Evolutionary conservation across 768 basidiomycete species (phyloP), one percentile per base, ranked within the genome.

Genomic region (Mycena filopes): DNA sequence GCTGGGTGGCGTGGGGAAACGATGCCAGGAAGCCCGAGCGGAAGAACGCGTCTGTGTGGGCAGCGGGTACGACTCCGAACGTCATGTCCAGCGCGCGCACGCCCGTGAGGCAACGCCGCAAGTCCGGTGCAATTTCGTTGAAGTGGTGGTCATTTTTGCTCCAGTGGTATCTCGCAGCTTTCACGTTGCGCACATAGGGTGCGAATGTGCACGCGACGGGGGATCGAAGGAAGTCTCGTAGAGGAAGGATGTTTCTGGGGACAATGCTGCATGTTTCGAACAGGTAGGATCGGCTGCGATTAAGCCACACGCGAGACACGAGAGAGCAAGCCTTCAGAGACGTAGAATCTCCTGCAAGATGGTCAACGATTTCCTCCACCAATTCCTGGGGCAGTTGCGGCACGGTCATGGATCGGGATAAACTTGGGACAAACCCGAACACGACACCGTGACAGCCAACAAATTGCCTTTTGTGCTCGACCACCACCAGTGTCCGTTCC

Each of bases 231-330:
- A 55, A 26, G 18, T 42, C 54, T 18, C 41, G 16, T 13, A 55
- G 42, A 20, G 3, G 5, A 10, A 28, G 4, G 8, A 45, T 29
- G n/a, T 43, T 55, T 6, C n/a, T 4, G 13, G 54, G 26, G 20
- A 12, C n/a, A 16, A 55, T 7, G 11, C 5, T 31, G 23, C 41
- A 42, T n/a, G 41, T 45, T 45, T 33, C 21, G 67, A 84, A 84
- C 25, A 84, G 71, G 60, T 82, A 81, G 54, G 73, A 71, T 8
- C 82, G 75, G 60, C 76, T 78, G 1, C 79, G 71, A 15, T 79
- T 76, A 18, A 80, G 75, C 82, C 83, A 84, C 28, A 77, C 72
- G 2, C 73, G 73, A 67, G 75, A 77, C 2, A 82, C 80, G 47
- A 76, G 75, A 7, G 82, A 74, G 61, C 82, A 84, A 41, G 61